phyloP scores from a whole-genome alignment of 805 yeast genomes.

The Candida broadrunensis region DNA sequence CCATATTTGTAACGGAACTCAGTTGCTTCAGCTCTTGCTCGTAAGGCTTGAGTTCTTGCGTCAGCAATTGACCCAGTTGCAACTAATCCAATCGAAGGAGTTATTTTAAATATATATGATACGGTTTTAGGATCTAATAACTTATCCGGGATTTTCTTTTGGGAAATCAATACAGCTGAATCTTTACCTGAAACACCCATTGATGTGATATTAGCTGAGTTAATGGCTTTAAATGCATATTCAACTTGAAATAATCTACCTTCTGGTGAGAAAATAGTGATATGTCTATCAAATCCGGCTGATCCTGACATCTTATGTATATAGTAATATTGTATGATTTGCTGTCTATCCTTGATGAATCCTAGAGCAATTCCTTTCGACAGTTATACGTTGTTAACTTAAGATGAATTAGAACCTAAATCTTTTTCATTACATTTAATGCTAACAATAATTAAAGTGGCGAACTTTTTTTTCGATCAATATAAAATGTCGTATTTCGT shows the following conservation, averaged over 20 bases:
- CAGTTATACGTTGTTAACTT: too few species aligned
- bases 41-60: constrained; percentile 82
- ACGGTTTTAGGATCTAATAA: constrained; percentile 85
- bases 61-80: constrained; percentile 97
- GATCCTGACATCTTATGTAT: constrained; percentile 36
- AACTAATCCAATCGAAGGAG: constrained; percentile 80
- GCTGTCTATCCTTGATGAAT: too few species aligned
- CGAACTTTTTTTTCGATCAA: too few species aligned
- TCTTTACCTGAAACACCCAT: constrained; percentile 85
- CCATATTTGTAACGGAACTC: constrained; percentile 94
- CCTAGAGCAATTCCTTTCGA: too few species aligned
- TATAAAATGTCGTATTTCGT: too few species aligned
- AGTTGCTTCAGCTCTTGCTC: constrained; percentile 95
- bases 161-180: constrained; percentile 84
- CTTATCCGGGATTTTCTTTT: constrained; percentile 95
- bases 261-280: constrained; percentile 97
- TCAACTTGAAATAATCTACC: constrained; percentile 97
- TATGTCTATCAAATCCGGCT: constrained; percentile 99
- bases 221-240: constrained; percentile 96
- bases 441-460: too few species aligned
- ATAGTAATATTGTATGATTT: too few species aligned
- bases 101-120: constrained; percentile 78
- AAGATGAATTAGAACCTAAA: too few species aligned
- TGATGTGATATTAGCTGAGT: constrained; percentile 86
- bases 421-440: too few species aligned